phyloP scores from a whole-genome alignment of 768 basidiomycete species.

The Fomitopsis pulvina region DNA sequence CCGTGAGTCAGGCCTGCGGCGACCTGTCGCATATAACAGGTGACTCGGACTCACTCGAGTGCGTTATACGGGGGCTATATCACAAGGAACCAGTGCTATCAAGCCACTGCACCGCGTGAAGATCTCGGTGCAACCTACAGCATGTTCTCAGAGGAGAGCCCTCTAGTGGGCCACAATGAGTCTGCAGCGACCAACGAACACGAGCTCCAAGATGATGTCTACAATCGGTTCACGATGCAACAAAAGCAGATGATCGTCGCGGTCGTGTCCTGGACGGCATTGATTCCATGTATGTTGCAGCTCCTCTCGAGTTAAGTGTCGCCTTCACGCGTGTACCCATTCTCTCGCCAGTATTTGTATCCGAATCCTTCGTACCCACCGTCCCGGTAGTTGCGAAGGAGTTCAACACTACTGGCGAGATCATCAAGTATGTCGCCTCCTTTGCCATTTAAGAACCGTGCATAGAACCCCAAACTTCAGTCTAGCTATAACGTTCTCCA shows the following conservation, averaged over 20 bases:
- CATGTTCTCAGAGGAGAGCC: slow-evolving; percentile 21
- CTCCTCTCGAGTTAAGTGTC: slow-evolving; percentile 1
- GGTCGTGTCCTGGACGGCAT: slow-evolving; percentile 53
- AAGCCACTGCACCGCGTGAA: too few relatives aligned
- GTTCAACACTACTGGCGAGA: slow-evolving; percentile 44
- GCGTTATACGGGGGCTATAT: too few relatives aligned
- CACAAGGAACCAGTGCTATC: too few relatives aligned
- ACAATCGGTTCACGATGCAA: slow-evolving; percentile 47
- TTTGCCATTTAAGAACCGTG: not conserved
- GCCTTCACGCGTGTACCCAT: not conserved
- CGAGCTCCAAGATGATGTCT: slow-evolving; percentile 31
- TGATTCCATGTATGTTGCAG: slow-evolving; percentile 49
- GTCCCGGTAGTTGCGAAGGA: slow-evolving; percentile 71
- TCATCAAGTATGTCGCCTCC: slow-evolving; percentile 43
- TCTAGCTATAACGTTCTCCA: slow-evolving; percentile 44
- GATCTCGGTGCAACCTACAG: not conserved
- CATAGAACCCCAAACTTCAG: slow-evolving; percentile 18
- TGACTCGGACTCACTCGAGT: too few relatives aligned
- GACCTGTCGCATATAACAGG: too few relatives aligned
- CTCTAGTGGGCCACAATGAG: slow-evolving; percentile 14
- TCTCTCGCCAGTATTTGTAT: slow-evolving; percentile 48
- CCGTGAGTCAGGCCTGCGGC: too few relatives aligned
- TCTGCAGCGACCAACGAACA: not conserved
- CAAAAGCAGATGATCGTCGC: slow-evolving; percentile 50
- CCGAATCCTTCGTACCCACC: slow-evolving; percentile 64